Percentiles rank a stretch among this genome's conserved stretches.
Evolutionary conservation across 306 rosid genomes (phyloP).

Genomic region (Herpetospermum pedunculosum): DNA sequence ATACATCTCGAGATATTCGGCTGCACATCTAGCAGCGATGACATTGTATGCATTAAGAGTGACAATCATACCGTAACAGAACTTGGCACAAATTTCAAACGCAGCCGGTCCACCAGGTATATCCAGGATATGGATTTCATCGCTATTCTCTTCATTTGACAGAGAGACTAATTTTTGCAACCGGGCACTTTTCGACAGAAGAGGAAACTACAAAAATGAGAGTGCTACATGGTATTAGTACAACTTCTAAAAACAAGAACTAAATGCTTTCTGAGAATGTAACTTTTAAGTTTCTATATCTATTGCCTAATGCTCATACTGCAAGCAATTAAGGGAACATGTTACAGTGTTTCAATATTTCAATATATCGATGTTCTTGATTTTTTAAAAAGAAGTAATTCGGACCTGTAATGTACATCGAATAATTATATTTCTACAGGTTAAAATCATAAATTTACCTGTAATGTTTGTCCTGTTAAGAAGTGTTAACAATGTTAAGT

Average conservation of each 20-base stretch:
- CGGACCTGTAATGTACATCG: not conserved
- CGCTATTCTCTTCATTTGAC: constrained; percentile 42
- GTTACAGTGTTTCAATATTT: not conserved
- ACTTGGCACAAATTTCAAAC: constrained; percentile 89
- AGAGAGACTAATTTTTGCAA: constrained; percentile 54
- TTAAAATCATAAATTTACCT: not conserved
- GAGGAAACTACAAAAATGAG: constrained; percentile 61
- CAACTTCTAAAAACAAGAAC: not conserved
- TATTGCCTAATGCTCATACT: not conserved
- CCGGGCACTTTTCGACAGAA: constrained; percentile 77
- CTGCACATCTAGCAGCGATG: constrained; percentile 81
- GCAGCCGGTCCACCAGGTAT: constrained; percentile 94
- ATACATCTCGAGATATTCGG: constrained; percentile 87
- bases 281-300: not conserved
- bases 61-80: constrained; percentile 84
- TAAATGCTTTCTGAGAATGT: not conserved
- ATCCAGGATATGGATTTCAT: constrained; percentile 61
- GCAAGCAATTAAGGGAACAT: not conserved
- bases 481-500: not conserved
- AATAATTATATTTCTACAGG: not conserved
- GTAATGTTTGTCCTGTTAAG: not conserved
- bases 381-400: not conserved
- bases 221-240: not conserved
- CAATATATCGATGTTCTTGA: not conserved
- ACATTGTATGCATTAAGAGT: constrained; percentile 93